A percentile compares a stretch with the other conserved stretches of the same genome.
phyloP scores from a whole-genome alignment of 371 early-diverging fungal genomes.

The Mortierella sp. region DNA sequence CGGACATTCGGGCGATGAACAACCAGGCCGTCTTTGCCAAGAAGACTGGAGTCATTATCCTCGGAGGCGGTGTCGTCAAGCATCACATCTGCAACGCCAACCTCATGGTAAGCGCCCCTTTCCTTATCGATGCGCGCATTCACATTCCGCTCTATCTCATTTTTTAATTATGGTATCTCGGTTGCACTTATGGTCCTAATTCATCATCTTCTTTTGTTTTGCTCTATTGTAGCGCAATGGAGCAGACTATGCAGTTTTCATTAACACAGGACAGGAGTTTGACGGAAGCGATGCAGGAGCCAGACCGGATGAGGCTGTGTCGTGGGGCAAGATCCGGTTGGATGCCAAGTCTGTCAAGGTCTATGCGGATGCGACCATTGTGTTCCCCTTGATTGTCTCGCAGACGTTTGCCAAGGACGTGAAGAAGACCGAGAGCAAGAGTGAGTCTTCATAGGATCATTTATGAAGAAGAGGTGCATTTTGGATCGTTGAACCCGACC shows the following conservation, averaged over 20 bases:
- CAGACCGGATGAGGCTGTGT: slow-evolving; percentile 98
- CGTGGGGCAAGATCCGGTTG: slow-evolving; percentile 99
- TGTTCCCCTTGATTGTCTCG: slow-evolving; percentile 96
- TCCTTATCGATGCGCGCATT: too few species aligned
- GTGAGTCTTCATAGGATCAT: not conserved
- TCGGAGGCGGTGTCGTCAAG: slow-evolving; percentile 99
- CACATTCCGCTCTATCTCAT: not conserved
- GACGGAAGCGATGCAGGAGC: slow-evolving; percentile 99
- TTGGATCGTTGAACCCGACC: too few species aligned
- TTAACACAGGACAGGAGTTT: slow-evolving; percentile 99
- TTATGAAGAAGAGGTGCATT: not conserved
- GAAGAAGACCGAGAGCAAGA: not conserved
- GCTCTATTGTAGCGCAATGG: slow-evolving; percentile 87
- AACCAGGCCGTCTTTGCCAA: slow-evolving; percentile 93
- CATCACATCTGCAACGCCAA: slow-evolving; percentile 99
- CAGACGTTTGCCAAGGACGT: slow-evolving; percentile 89
- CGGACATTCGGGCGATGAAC: slow-evolving; percentile 97
- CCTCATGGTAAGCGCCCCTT: slow-evolving; percentile 88
- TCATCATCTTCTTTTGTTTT: not conserved
- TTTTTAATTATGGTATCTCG: not conserved
- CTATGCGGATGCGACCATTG: slow-evolving; percentile 96
- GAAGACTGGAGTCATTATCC: slow-evolving; percentile 97
- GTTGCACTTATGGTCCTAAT: not conserved
- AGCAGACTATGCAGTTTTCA: slow-evolving; percentile 97
- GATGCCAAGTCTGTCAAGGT: slow-evolving; percentile 94